Evolutionary conservation across 2,329 filamentous ascomycete genomes (phyloP), one percentile per base, ranked within the genome.

Genomic region (Chaetomium sp.): DNA sequence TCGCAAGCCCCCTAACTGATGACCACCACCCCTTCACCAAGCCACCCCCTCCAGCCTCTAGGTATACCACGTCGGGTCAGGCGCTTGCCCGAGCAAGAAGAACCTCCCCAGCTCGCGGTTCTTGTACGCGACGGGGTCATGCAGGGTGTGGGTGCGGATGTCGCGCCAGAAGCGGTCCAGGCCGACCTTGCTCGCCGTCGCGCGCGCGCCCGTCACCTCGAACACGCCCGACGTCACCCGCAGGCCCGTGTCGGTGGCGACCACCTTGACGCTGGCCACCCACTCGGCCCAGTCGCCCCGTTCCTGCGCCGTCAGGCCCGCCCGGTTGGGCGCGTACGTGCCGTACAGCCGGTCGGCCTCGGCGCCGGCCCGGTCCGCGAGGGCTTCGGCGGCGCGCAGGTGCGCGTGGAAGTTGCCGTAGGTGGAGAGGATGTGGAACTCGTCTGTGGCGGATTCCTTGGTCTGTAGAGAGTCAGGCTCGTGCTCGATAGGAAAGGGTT

Each of bases 91-190:
- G 57, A 88, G 70, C 62, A 90, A 70, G 47, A 82, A 78, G 71
- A 80, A 89, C 25, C 83, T 75, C 0, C 87, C 87, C 59, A 89
- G 70, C 74, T 90, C 87, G 3, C 83, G 75, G 63, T 88, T 86
- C 79, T 89, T 89, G 70, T 89, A 89, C 27, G 86, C 84, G 31
- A 90, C 86, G 0, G 87, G 87, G 73, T 90, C 87, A 75, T 90
- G 87, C 70, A 90, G 73, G 0, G 82, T 84, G 74, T 90, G 87
- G 4, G 86, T 89, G 5, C 87, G 75, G n/a, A 89, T 77, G 70
- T 90, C 87, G 54, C 87, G 79, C 86, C 86, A 90, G 74, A 87
- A 90, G 1, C 87, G 77, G 76, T 89, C 87, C 64, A 90, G 74
- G 0, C 85, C 86, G 0, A 87, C 82, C 69, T 83, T 87, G 61